Percentiles rank a stretch among this genome's conserved stretches.
phyloP scores from a whole-genome alignment of 2,329 filamentous ascomycete genomes.

The Xylogone sp. region DNA sequence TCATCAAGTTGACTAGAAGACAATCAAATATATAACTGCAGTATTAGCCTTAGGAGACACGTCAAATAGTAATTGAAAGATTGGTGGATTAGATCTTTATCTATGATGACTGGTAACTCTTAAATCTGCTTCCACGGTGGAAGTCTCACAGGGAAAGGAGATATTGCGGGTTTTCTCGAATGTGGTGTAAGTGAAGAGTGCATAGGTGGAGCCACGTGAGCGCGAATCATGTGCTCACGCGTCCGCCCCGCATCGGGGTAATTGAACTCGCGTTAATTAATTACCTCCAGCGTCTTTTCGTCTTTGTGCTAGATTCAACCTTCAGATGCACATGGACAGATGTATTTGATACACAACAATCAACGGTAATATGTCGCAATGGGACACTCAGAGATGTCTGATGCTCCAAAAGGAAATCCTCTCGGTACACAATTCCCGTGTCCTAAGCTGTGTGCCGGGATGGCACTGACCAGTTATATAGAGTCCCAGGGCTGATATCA shows the following conservation, averaged over 20 bases:
- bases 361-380: conserved; percentile 2
- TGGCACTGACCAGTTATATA: conserved; percentile 5
- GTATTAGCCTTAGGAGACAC: too few species aligned
- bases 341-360: background rate
- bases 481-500: background rate
- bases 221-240: background rate
- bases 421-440: conserved; percentile 13
- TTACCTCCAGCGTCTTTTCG: background rate
- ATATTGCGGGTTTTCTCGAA: too few species aligned
- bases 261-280: background rate
- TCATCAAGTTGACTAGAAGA: too few species aligned
- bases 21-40: too few species aligned
- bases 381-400: conserved; percentile 14
- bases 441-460: conserved; percentile 1
- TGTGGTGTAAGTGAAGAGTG: too few species aligned
- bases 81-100: too few species aligned
- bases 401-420: conserved; percentile 8
- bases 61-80: too few species aligned
- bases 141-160: too few species aligned
- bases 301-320: background rate
- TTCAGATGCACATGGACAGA: background rate
- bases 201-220: background rate
- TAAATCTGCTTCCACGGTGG: too few species aligned
- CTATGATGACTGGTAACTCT: too few species aligned
- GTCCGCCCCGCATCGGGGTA: background rate